These are phyloP conservation scores for Saccharomyces uvarum DNA, from an alignment of 1,139 yeast genomes.

Conservation along the genomic window DNA sequence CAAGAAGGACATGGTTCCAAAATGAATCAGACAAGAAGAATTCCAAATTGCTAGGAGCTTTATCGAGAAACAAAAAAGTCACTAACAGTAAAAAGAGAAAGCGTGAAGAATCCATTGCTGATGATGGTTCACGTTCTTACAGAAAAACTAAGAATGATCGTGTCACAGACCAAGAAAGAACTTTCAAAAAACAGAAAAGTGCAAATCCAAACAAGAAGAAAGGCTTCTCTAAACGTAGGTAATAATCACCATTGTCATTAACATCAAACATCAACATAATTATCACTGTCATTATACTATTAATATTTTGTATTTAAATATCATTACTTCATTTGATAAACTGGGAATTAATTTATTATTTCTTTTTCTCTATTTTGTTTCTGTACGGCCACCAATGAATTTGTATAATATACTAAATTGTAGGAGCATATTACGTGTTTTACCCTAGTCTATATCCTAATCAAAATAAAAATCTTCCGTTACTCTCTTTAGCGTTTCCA, in stretches of 20 bases:
- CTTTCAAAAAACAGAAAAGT: slow-evolving; percentile 34
- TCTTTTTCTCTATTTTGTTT: background rate
- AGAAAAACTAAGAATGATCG: slow-evolving; percentile 69
- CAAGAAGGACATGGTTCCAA: slow-evolving; percentile 96
- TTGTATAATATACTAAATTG: background rate
- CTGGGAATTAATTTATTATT: background rate
- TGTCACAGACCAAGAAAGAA: slow-evolving; percentile 40
- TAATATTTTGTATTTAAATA: background rate
- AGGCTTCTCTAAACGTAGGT: slow-evolving; percentile 14
- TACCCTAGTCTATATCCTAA: slow-evolving; percentile 3
- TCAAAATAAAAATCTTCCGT: slow-evolving; percentile 41
- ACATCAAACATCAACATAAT: background rate
- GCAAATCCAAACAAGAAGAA: slow-evolving; percentile 25
- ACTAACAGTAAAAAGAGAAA: slow-evolving; percentile 53
- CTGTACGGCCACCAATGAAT: background rate
- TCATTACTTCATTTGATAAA: background rate
- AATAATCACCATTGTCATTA: slow-evolving; percentile 1
- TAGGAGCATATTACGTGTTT: background rate
- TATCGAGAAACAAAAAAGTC: slow-evolving; percentile 41
- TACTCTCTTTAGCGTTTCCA: slow-evolving; percentile 38
- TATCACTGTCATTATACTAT: background rate
- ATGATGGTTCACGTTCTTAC: slow-evolving; percentile 41
- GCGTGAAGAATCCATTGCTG: slow-evolving; percentile 44
- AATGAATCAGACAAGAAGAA: slow-evolving; percentile 61
- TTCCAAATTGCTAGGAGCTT: slow-evolving; percentile 25